These are phyloP conservation scores for Rosa hybrid DNA, from an alignment of 331 rosid species.

Conservation along the genomic window DNA sequence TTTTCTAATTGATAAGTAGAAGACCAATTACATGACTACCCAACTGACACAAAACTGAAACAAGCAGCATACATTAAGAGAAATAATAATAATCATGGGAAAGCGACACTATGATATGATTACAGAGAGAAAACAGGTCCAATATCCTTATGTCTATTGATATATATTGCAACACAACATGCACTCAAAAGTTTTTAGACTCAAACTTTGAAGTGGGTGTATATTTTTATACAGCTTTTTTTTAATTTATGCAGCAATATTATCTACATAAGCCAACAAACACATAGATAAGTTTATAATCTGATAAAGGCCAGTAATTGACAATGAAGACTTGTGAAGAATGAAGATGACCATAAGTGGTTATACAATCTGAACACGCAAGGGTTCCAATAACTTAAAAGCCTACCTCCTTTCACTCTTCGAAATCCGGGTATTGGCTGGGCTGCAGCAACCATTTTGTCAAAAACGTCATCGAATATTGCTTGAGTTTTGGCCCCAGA, in stretches of 20 bases:
- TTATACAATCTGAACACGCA: background rate
- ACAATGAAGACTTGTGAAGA: background rate
- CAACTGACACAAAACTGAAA: background rate
- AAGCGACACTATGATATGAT: too few species aligned
- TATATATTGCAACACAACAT: background rate
- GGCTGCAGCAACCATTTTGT: constrained; percentile 78
- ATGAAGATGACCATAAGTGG: constrained; percentile 13
- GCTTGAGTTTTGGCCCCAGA: constrained; percentile 62
- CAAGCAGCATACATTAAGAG: background rate
- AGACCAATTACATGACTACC: background rate
- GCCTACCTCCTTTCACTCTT: constrained; percentile 89
- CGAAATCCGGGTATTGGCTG: constrained; percentile 95
- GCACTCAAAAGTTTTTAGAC: background rate
- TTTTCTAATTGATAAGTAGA: background rate
- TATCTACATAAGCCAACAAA: background rate
- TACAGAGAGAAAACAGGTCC: background rate
- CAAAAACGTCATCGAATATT: constrained; percentile 64
- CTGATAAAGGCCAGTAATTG: background rate
- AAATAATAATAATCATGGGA: background rate
- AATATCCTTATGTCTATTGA: background rate
- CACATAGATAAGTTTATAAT: background rate
- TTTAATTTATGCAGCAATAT: background rate
- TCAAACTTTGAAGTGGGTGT: background rate
- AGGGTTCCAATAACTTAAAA: background rate
- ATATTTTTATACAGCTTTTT: background rate